phyloP scores from a whole-genome alignment of 2,329 filamentous ascomycete species.

The Clonostachys rosea region DNA sequence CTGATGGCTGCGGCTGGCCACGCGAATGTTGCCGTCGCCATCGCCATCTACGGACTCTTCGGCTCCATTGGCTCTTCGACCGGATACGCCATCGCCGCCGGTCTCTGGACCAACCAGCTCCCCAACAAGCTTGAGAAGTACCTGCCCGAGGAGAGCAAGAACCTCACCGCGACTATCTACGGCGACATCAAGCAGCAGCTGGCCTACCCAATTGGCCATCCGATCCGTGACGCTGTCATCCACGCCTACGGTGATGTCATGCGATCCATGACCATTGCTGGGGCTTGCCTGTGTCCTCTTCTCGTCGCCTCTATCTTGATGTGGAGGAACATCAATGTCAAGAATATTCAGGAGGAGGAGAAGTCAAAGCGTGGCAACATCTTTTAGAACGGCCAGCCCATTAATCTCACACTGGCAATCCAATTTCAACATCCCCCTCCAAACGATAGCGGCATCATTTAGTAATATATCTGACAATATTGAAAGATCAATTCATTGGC shows the following conservation, averaged over 20 bases:
- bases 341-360: conserved; percentile 6
- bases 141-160: conserved; percentile 32
- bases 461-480: no score
- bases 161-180: conserved; percentile 33
- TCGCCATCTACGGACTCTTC: conserved; percentile 58
- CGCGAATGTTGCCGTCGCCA: conserved; percentile 53
- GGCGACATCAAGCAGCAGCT: conserved; percentile 47
- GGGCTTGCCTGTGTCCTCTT: conserved; percentile 21
- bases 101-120: conserved; percentile 61
- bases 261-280: conserved; percentile 14
- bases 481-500: no score
- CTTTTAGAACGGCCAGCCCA: no score
- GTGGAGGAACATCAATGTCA: conserved; percentile 48
- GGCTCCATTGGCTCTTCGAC: conserved; percentile 56
- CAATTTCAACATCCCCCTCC: no score
- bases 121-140: conserved; percentile 42
- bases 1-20: conserved; percentile 56
- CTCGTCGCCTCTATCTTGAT: conserved; percentile 40
- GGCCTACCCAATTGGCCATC: conserved; percentile 42
- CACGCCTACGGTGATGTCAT: conserved; percentile 53
- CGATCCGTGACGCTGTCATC: conserved; percentile 50
- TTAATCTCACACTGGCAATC: no score
- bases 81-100: conserved; percentile 54
- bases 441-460: no score
- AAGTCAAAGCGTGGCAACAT: no score